Evolutionary conservation across 306 rosid genomes (phyloP).

Genomic region (Spatholobus suberectus): DNA sequence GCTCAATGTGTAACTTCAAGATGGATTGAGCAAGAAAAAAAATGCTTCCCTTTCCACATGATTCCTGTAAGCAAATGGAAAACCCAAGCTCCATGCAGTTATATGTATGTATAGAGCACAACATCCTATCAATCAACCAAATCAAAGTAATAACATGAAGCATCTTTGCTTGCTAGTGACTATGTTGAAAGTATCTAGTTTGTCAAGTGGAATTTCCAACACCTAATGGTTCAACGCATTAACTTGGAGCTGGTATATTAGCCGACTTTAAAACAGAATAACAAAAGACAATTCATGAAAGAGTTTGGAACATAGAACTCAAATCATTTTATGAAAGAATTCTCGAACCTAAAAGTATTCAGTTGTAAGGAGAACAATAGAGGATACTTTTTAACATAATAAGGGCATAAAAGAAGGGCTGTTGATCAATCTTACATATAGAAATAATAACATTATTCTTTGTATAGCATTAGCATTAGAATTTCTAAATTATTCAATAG

Average conservation of each 20-base stretch:
- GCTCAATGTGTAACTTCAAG: conserved; percentile 63
- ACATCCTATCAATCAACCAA: conserved; percentile 20
- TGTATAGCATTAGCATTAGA: too few species aligned
- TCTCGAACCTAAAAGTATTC: neutral
- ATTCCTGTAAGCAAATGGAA: conserved; percentile 81
- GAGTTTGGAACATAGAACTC: neutral
- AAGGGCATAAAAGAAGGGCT: neutral
- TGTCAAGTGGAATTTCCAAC: conserved; percentile 13
- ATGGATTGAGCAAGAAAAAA: conserved; percentile 78
- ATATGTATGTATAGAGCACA: conserved; percentile 11
- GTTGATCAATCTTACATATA: neutral
- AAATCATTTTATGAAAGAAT: conserved; percentile 19
- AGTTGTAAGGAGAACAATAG: neutral
- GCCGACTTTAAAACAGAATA: neutral
- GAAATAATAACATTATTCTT: neutral
- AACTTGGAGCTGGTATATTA: conserved; percentile 21
- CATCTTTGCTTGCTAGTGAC: conserved; percentile 14
- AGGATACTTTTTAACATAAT: neutral
- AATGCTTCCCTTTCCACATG: conserved; percentile 88
- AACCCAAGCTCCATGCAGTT: conserved; percentile 9
- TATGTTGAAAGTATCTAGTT: conserved; percentile 28
- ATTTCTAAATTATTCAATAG: too few species aligned
- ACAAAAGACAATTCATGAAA: neutral
- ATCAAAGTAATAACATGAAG: conserved; percentile 6
- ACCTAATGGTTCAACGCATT: neutral